Evolutionary conservation across 176 grass and related monocot species (phyloP).

Genomic region (Eragrostis nindensis): DNA sequence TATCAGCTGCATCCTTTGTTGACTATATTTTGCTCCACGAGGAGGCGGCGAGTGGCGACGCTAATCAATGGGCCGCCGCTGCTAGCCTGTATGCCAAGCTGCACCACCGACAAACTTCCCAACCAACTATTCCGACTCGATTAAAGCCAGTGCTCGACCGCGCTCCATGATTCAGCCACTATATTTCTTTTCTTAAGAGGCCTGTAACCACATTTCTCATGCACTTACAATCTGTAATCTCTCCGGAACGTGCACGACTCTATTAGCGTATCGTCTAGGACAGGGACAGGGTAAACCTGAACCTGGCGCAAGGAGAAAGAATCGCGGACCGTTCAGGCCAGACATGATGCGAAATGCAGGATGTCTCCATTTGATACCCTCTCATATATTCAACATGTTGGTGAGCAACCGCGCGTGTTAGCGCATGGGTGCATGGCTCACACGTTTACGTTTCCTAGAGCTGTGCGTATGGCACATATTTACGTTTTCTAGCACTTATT

Average conservation of each 20-base stretch:
- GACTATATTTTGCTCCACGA: conserved; percentile 17
- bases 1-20: conserved; percentile 9
- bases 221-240: background rate
- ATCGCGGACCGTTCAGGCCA: background rate
- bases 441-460: no score
- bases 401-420: conserved; percentile 43
- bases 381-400: conserved; percentile 36
- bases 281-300: no score
- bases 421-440: background rate
- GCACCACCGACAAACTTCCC: conserved; percentile 27
- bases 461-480: background rate
- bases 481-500: background rate
- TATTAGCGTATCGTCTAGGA: conserved; percentile 1
- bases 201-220: no score
- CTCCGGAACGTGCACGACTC: background rate
- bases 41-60: conserved; percentile 2
- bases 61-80: conserved; percentile 31
- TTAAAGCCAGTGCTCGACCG: conserved; percentile 29
- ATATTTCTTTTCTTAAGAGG: no score
- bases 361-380: background rate
- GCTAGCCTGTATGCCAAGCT: background rate
- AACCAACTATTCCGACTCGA: conserved; percentile 53
- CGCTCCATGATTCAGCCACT: background rate
- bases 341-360: background rate
- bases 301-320: background rate